phyloP scores from a whole-genome alignment of 1,284 basidiomycete genomes.

The Pseudozyma thailandica region DNA sequence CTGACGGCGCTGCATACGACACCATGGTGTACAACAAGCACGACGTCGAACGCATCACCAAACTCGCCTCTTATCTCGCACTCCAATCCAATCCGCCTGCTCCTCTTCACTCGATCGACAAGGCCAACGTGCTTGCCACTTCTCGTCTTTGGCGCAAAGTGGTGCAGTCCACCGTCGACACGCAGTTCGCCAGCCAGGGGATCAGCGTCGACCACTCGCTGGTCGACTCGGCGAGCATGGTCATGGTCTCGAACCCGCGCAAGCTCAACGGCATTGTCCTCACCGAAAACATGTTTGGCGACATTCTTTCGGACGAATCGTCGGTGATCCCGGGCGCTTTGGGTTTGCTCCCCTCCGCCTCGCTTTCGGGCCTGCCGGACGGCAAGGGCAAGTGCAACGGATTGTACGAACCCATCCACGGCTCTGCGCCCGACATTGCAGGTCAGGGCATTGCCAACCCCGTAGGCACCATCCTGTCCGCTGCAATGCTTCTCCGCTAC shows the following conservation, averaged over 20 bases:
- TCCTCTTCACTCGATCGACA: slow-evolving; percentile 92
- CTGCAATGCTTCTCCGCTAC: slow-evolving; percentile 93
- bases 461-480: slow-evolving; percentile 94
- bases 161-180: slow-evolving; percentile 63
- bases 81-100: slow-evolving; percentile 83
- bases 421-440: slow-evolving; percentile 88
- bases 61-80: slow-evolving; percentile 93
- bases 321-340: slow-evolving; percentile 98
- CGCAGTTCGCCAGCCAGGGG: slow-evolving; percentile 56
- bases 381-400: slow-evolving; percentile 77
- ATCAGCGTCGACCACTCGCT: slow-evolving; percentile 74
- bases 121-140: slow-evolving; percentile 97
- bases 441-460: slow-evolving; percentile 96
- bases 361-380: slow-evolving; percentile 88
- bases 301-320: slow-evolving; percentile 90
- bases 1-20: slow-evolving; percentile 64
- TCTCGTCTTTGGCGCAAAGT: slow-evolving; percentile 90
- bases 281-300: slow-evolving; percentile 68
- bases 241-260: slow-evolving; percentile 88
- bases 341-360: slow-evolving; percentile 94
- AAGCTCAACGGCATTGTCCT: slow-evolving; percentile 88
- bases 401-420: slow-evolving; percentile 89
- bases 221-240: slow-evolving; percentile 96
- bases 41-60: slow-evolving; percentile 93
- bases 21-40: slow-evolving; percentile 88